Evolutionary conservation across 2,329 filamentous ascomycete genomes (phyloP).

Genomic region (Trichoderma sp.): DNA sequence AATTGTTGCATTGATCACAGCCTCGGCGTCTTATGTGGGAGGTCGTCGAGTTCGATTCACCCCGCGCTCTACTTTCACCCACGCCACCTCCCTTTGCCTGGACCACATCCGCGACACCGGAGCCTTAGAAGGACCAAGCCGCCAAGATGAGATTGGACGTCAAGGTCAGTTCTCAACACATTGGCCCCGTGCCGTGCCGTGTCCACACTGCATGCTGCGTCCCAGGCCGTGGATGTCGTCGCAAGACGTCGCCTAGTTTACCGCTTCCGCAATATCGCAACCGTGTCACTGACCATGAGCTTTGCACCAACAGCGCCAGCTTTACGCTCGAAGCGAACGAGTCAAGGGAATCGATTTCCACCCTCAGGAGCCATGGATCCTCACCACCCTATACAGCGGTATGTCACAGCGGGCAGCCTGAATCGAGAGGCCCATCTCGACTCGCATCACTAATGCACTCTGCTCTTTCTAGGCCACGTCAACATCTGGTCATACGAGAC

Average conservation of each 20-base stretch:
- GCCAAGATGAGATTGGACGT: slow-evolving; percentile 50
- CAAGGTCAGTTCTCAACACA: slow-evolving; percentile 41
- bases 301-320: slow-evolving; percentile 45
- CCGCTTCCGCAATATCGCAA: background rate
- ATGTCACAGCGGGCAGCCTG: slow-evolving; percentile 41
- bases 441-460: slow-evolving; percentile 7
- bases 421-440: background rate
- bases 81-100: slow-evolving; percentile 4
- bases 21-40: slow-evolving; percentile 24
- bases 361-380: slow-evolving; percentile 92
- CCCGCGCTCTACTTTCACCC: slow-evolving; percentile 24
- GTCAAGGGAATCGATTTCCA: slow-evolving; percentile 98
- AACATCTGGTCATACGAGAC: slow-evolving; percentile 99
- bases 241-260: background rate
- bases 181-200: background rate
- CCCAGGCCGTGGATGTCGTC: background rate
- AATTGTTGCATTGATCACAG: slow-evolving; percentile 3
- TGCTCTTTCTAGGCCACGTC: slow-evolving; percentile 74
- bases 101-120: slow-evolving; percentile 10
- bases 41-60: slow-evolving; percentile 21
- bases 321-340: slow-evolving; percentile 82
- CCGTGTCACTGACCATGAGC: background rate
- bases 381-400: slow-evolving; percentile 96
- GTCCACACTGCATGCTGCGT: background rate
- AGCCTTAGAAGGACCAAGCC: slow-evolving; percentile 13